phyloP scores from a whole-genome alignment of 768 basidiomycete genomes.

The Gymnopilus dilepis region DNA sequence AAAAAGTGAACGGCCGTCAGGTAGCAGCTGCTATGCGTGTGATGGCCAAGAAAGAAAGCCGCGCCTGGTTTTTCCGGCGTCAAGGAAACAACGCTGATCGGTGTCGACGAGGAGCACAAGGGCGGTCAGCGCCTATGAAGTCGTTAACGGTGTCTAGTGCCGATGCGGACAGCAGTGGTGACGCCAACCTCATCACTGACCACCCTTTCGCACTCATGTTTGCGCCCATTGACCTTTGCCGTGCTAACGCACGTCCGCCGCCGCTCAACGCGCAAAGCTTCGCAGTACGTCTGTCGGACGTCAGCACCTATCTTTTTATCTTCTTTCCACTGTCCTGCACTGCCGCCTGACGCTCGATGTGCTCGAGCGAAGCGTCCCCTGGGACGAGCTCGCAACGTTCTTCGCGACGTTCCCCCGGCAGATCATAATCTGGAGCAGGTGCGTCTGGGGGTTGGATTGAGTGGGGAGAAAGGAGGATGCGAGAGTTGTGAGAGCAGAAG shows the following conservation, averaged over 20 bases:
- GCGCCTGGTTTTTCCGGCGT: constrained; percentile 35
- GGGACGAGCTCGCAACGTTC: constrained; percentile 73
- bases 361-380: constrained; percentile 83
- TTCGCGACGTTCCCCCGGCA: constrained; percentile 64
- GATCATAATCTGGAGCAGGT: constrained; percentile 78
- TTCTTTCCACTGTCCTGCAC: constrained; percentile 77
- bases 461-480: constrained; percentile 83
- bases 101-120: constrained; percentile 33
- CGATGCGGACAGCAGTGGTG: constrained; percentile 37
- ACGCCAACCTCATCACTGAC: constrained; percentile 36
- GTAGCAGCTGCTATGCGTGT: constrained; percentile 48
- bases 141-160: constrained; percentile 37
- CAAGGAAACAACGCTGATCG: constrained; percentile 53
- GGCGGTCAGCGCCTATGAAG: constrained; percentile 22
- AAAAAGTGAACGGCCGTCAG: constrained; percentile 40
- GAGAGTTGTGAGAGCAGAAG: constrained; percentile 82
- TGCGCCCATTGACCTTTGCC: constrained; percentile 77
- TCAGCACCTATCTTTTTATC: constrained; percentile 89
- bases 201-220: constrained; percentile 71
- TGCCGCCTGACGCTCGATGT: constrained; percentile 62
- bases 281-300: constrained; percentile 54
- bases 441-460: constrained; percentile 96
- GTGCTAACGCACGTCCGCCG: constrained; percentile 77
- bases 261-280: constrained; percentile 63
- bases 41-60: constrained; percentile 56